These are phyloP conservation scores for Trichoderma arundinaceum DNA, from an alignment of 2,329 filamentous ascomycete species.

Conservation along the genomic window DNA sequence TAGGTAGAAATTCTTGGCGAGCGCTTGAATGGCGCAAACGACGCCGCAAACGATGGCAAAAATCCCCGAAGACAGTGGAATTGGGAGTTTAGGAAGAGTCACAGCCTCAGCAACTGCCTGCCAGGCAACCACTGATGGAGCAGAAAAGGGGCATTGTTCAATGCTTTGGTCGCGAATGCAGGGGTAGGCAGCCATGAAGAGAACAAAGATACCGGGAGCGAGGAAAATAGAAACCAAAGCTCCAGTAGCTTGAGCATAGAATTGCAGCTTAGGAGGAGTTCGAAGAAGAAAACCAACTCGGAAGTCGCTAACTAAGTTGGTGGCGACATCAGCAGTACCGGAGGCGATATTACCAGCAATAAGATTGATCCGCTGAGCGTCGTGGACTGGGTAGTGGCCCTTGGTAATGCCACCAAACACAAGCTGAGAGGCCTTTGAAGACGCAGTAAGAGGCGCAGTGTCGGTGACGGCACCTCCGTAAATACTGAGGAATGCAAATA, in stretches of 20 bases:
- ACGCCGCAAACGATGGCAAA: slow-evolving; percentile 62
- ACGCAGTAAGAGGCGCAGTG: slow-evolving; percentile 68
- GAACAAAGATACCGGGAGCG: slow-evolving; percentile 69
- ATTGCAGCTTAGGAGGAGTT: slow-evolving; percentile 69
- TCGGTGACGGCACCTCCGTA: slow-evolving; percentile 60
- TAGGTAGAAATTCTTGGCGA: slow-evolving; percentile 61
- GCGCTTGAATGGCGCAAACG: slow-evolving; percentile 56
- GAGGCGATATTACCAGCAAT: slow-evolving; percentile 65
- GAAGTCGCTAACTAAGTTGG: slow-evolving; percentile 66
- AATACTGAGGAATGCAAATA: slow-evolving; percentile 62
- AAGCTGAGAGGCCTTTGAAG: slow-evolving; percentile 71
- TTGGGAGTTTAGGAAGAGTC: slow-evolving; percentile 60
- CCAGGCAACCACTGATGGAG: slow-evolving; percentile 70
- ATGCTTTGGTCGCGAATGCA: slow-evolving; percentile 62
- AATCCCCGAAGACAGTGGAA: slow-evolving; percentile 59
- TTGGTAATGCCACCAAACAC: slow-evolving; percentile 69
- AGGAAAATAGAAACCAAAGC: slow-evolving; percentile 69
- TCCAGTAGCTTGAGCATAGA: slow-evolving; percentile 67
- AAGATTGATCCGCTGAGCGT: slow-evolving; percentile 69
- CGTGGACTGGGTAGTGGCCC: slow-evolving; percentile 53
- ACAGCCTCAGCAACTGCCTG: slow-evolving; percentile 67
- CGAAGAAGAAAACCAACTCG: slow-evolving; percentile 70
- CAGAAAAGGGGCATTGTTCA: slow-evolving; percentile 60
- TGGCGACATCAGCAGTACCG: slow-evolving; percentile 60
- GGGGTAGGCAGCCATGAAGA: slow-evolving; percentile 71